Evolutionary conservation across 2,329 filamentous ascomycete genomes (phyloP).

Genomic region (Stemphylium lycopersici): DNA sequence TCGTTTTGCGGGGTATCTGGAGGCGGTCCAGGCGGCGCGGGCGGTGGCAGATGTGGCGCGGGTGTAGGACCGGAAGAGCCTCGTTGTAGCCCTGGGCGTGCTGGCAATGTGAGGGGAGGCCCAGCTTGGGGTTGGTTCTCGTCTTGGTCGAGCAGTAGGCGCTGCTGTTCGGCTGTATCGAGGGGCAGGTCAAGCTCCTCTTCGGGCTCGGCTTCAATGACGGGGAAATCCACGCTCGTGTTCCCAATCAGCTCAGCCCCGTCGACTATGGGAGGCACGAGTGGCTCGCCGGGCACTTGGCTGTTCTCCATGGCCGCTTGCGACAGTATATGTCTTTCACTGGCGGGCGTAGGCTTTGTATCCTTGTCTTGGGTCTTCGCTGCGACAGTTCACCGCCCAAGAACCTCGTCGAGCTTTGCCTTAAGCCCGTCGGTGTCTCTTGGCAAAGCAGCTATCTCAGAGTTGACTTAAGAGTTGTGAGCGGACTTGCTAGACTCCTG

Average conservation of each 20-base stretch:
- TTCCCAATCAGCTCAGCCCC: slow-evolving; percentile 47
- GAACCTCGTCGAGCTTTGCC: too few relatives aligned
- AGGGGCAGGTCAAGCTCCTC: slow-evolving; percentile 45
- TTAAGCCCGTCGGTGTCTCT: too few relatives aligned
- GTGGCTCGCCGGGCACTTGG: slow-evolving; percentile 32
- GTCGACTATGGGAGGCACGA: slow-evolving; percentile 46
- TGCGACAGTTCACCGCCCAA: too few relatives aligned
- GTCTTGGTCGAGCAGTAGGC: slow-evolving; percentile 35
- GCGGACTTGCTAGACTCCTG: too few relatives aligned
- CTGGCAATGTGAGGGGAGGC: slow-evolving; percentile 31
- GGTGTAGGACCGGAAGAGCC: slow-evolving; percentile 49
- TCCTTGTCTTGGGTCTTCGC: too few relatives aligned
- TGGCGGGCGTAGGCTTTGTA: too few relatives aligned
- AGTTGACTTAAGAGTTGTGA: too few relatives aligned
- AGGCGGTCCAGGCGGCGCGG: slow-evolving; percentile 44
- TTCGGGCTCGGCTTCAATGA: slow-evolving; percentile 40
- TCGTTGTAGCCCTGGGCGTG: slow-evolving; percentile 49
- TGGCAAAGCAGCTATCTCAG: too few relatives aligned
- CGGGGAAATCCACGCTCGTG: slow-evolving; percentile 35
- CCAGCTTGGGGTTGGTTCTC: slow-evolving; percentile 22
- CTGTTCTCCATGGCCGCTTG: slow-evolving; percentile 35
- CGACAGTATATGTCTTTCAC: too few relatives aligned
- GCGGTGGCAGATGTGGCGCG: slow-evolving; percentile 52
- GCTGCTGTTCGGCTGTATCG: slow-evolving; percentile 46
- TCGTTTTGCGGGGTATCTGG: slow-evolving; percentile 47